Percentiles rank a stretch among this genome's conserved stretches.
These are phyloP conservation scores for Podila horticola DNA, from an alignment of 192 early-diverging fungal genomes.

Conservation along the genomic window DNA sequence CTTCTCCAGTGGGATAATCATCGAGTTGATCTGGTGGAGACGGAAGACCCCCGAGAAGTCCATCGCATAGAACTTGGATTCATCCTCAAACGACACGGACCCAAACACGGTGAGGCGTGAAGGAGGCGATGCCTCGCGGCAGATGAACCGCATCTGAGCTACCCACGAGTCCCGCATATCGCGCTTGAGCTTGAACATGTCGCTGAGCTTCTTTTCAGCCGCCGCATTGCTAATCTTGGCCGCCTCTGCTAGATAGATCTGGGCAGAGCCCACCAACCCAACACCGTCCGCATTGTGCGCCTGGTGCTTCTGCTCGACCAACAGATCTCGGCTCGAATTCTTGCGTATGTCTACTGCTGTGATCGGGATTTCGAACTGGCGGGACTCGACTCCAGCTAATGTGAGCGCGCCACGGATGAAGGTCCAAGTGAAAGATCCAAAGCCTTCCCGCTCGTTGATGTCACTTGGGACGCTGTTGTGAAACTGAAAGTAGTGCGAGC, in stretches of 20 bases:
- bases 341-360: conserved; percentile 5
- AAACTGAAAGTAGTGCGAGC: conserved; percentile 15
- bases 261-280: background rate
- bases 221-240: background rate
- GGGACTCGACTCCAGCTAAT: background rate
- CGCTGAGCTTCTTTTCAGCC: background rate
- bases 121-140: background rate
- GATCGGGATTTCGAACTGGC: conserved; percentile 9
- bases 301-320: conserved; percentile 6
- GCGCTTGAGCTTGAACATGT: conserved; percentile 9
- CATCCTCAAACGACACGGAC: background rate
- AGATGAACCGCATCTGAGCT: conserved; percentile 5
- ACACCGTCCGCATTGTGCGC: conserved; percentile 10
- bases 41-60: conserved; percentile 6
- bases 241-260: conserved; percentile 12
- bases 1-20: conserved; percentile 1
- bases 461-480: background rate
- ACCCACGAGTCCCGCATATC: conserved; percentile 3
- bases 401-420: conserved; percentile 16
- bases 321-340: background rate
- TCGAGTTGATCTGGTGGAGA: background rate
- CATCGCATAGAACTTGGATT: conserved; percentile 6
- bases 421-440: conserved; percentile 7
- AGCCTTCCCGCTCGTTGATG: conserved; percentile 11
- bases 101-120: conserved; percentile 7